A percentile compares a stretch with the other conserved stretches of the same genome.
Evolutionary conservation across 257 asterid species (phyloP).

Genomic region (Ehretia macrophylla): DNA sequence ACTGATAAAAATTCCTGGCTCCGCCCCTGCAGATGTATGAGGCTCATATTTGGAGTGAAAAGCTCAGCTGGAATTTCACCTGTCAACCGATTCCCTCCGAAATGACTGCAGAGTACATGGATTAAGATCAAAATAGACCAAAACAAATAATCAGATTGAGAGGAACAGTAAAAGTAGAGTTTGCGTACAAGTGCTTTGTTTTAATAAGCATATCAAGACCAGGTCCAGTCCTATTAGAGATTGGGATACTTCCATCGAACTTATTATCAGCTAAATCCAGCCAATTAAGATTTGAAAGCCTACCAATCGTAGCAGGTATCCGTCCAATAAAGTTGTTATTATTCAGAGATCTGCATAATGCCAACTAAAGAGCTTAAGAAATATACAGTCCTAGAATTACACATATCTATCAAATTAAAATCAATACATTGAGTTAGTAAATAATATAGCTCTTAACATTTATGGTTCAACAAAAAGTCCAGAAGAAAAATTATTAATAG

Average conservation of each 20-base stretch:
- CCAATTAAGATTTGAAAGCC: conserved; percentile 74
- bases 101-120: conserved; percentile 49
- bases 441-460: too few species aligned
- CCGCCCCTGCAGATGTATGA: conserved; percentile 75
- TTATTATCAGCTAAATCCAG: conserved; percentile 74
- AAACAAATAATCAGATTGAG: background rate
- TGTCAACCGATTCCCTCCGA: conserved; percentile 64
- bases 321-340: conserved; percentile 70
- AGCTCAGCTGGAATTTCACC: conserved; percentile 64
- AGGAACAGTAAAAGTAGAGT: background rate
- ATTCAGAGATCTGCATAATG: conserved; percentile 58
- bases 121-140: conserved; percentile 14
- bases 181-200: conserved; percentile 80
- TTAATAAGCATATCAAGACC: conserved; percentile 72
- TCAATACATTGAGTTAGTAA: too few species aligned
- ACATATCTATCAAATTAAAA: too few species aligned
- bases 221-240: conserved; percentile 47
- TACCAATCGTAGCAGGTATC: conserved; percentile 73
- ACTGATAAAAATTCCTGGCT: too few species aligned
- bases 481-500: too few species aligned
- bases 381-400: too few species aligned
- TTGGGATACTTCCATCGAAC: conserved; percentile 65
- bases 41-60: conserved; percentile 60
- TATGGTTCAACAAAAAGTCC: too few species aligned
- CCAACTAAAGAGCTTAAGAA: background rate